A percentile compares a stretch with the other conserved stretches of the same genome.
These are phyloP conservation scores for Phyllosticta paracitricarpa DNA, from an alignment of 2,329 filamentous ascomycete species.

Conservation along the genomic window DNA sequence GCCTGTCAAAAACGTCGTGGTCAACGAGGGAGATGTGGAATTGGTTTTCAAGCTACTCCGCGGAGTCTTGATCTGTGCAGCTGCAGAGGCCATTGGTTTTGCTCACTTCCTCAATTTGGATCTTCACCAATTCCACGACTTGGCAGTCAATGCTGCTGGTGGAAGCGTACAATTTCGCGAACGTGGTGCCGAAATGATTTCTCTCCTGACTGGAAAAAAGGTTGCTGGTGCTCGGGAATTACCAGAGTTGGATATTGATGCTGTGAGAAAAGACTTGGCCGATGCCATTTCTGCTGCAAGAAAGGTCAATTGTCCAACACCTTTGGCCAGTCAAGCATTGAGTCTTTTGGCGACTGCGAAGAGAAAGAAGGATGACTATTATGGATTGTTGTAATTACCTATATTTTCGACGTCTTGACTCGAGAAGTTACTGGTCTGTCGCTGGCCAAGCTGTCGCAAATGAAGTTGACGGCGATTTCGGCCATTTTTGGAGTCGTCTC, in stretches of 20 bases:
- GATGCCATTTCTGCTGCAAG: slow-evolving; percentile 24
- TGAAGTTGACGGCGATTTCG: slow-evolving; percentile 53
- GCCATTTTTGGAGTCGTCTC: slow-evolving; percentile 60
- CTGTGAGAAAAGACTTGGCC: slow-evolving; percentile 19
- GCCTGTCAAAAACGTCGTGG: slow-evolving; percentile 26
- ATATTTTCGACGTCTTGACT: slow-evolving; percentile 8
- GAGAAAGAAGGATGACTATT: background rate
- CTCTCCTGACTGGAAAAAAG: slow-evolving; percentile 21
- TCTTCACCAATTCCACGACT: slow-evolving; percentile 25
- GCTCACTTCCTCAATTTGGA: slow-evolving; percentile 29
- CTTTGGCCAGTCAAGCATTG: slow-evolving; percentile 24
- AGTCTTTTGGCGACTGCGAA: slow-evolving; percentile 16
- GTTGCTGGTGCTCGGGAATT: slow-evolving; percentile 10
- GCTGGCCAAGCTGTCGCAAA: slow-evolving; percentile 35
- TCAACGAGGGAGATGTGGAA: slow-evolving; percentile 18
- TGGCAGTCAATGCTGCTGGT: slow-evolving; percentile 28
- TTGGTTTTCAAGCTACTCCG: slow-evolving; percentile 26
- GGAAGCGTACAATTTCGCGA: slow-evolving; percentile 26
- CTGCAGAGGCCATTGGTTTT: slow-evolving; percentile 28
- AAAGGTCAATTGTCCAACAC: slow-evolving; percentile 24
- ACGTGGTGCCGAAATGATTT: slow-evolving; percentile 23
- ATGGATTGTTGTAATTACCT: background rate
- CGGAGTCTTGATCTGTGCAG: slow-evolving; percentile 27
- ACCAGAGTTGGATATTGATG: slow-evolving; percentile 14
- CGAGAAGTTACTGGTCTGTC: slow-evolving; percentile 5